phyloP scores from a whole-genome alignment of 768 basidiomycete species.

The Pulveroboletus sp. region DNA sequence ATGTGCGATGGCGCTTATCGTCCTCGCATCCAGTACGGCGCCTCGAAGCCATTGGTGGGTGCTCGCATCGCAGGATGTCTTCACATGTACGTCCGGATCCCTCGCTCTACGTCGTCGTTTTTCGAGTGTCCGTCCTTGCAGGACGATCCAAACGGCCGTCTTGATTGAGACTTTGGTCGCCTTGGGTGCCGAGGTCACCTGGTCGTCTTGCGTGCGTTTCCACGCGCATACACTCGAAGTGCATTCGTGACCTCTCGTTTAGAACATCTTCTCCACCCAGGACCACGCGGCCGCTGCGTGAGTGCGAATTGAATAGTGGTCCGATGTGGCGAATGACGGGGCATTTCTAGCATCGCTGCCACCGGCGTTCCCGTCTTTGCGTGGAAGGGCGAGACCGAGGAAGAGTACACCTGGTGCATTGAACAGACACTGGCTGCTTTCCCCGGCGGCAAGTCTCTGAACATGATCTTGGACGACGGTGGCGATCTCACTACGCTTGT shows the following conservation, averaged over 20 bases:
- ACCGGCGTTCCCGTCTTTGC: slow-evolving; percentile 98
- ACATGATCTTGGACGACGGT: slow-evolving; percentile 99
- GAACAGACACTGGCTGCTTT: slow-evolving; percentile 93
- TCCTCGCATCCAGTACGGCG: slow-evolving; percentile 60
- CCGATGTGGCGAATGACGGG: not conserved
- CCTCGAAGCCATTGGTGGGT: slow-evolving; percentile 82
- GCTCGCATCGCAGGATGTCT: slow-evolving; percentile 97
- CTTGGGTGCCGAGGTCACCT: slow-evolving; percentile 95
- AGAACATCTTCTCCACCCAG: slow-evolving; percentile 99
- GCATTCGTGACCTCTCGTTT: slow-evolving; percentile 7
- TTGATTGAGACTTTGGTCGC: slow-evolving; percentile 96
- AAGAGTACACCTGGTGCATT: slow-evolving; percentile 98
- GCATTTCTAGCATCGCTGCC: slow-evolving; percentile 72
- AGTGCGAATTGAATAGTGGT: slow-evolving; percentile 27
- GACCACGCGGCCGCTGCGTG: slow-evolving; percentile 98
- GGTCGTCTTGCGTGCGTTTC: slow-evolving; percentile 89
- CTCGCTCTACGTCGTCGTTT: not conserved
- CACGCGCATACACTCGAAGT: not conserved
- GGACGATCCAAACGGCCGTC: slow-evolving; percentile 98
- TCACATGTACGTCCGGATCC: slow-evolving; percentile 69
- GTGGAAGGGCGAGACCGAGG: slow-evolving; percentile 99
- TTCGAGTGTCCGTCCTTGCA: slow-evolving; percentile 32
- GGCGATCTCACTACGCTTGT: slow-evolving; percentile 94
- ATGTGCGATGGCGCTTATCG: slow-evolving; percentile 12
- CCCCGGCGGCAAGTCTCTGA: slow-evolving; percentile 74